These are phyloP conservation scores for Arthrobotrys iridis DNA, from an alignment of 2,329 filamentous ascomycete genomes.

Conservation along the genomic window DNA sequence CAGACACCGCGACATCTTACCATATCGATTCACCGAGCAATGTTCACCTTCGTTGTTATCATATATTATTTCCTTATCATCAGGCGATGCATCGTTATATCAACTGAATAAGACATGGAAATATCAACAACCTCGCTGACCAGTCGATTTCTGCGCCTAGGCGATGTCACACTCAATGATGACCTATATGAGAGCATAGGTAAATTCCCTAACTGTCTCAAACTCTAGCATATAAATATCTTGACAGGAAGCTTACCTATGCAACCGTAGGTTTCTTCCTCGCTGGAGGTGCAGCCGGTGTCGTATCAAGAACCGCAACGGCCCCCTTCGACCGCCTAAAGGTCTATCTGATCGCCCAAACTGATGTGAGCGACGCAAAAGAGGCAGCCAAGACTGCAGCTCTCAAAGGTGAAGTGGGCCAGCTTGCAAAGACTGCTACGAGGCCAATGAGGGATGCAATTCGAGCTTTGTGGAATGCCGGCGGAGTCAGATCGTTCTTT, in stretches of 20 bases:
- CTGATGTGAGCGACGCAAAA: slow-evolving; percentile 66
- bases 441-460: slow-evolving; percentile 77
- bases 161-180: slow-evolving; percentile 50
- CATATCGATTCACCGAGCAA: background rate
- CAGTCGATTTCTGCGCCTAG: slow-evolving; percentile 13
- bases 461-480: slow-evolving; percentile 82
- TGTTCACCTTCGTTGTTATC: slow-evolving; percentile 43
- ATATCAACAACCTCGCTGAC: slow-evolving; percentile 12
- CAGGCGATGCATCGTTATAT: slow-evolving; percentile 54
- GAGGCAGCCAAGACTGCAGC: slow-evolving; percentile 71
- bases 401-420: slow-evolving; percentile 74
- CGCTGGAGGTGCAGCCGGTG: slow-evolving; percentile 92
- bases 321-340: slow-evolving; percentile 96
- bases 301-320: slow-evolving; percentile 92
- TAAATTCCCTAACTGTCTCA: background rate
- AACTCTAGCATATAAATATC: slow-evolving; percentile 63
- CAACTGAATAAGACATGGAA: slow-evolving; percentile 17
- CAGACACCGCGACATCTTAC: background rate
- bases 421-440: slow-evolving; percentile 73
- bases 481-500: slow-evolving; percentile 88
- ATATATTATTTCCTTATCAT: slow-evolving; percentile 25
- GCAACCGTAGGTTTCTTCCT: slow-evolving; percentile 88
- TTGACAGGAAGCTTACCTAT: slow-evolving; percentile 78
- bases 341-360: slow-evolving; percentile 96
- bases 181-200: slow-evolving; percentile 47